A percentile compares a stretch with the other conserved stretches of the same genome.
Conservation (phyloP, 768 basidiomycete genomes). For the Brasilioporus rufonigricans region DNA sequence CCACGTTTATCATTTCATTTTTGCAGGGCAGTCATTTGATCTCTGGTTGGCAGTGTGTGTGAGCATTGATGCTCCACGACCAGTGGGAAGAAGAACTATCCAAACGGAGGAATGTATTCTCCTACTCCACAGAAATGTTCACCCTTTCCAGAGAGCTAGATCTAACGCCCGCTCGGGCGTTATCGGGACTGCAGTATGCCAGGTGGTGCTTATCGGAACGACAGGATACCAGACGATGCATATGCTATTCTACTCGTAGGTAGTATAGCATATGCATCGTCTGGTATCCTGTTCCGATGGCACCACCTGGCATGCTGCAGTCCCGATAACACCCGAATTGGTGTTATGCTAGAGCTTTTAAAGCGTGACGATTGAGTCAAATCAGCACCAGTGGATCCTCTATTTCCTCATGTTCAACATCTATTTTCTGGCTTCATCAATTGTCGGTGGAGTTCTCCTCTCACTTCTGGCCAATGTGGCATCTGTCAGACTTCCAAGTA, state of each 20-base stretch:
- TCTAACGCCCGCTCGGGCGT: no score
- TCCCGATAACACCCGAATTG: no score
- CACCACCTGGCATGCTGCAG: no score
- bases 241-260: no score
- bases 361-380: not conserved
- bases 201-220: no score
- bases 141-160: no score
- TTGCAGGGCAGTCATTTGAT: no score
- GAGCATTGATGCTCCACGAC: not conserved
- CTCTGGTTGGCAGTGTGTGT: not conserved
- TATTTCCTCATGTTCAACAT: not conserved
- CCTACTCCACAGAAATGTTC: not conserved
- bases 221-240: no score
- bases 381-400: not conserved
- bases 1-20: not conserved
- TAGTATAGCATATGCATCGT: no score
- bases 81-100: not conserved
- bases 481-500: not conserved
- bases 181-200: no score
- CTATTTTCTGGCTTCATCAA: not conserved
- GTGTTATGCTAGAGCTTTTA: not conserved
- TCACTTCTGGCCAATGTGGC: not conserved
- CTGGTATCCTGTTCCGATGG: no score
- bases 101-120: not conserved
- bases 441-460: not conserved